Evolutionary conservation across 441 rosid genomes (phyloP), one percentile per base, ranked within the genome.

Genomic region (Mallotus repandus): DNA sequence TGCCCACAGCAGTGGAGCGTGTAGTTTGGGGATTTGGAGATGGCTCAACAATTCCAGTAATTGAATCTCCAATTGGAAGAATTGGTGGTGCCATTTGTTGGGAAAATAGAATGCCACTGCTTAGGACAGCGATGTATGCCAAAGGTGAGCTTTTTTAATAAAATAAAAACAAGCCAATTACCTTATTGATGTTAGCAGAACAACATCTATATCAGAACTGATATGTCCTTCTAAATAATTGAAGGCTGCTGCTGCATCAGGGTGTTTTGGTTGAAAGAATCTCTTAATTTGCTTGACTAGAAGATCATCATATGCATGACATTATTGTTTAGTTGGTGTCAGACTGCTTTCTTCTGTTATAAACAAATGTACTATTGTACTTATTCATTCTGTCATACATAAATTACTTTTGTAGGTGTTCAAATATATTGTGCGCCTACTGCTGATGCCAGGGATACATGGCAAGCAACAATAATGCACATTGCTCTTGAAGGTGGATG

Each of bases 401-500:
- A 4, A 45, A 0, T 15, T 1, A 8, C 3, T 16, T 13, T 73
- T 76, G 60, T 73, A 90, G 97, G 98, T 56, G 72, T 92, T 70
- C 94, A 92, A 78, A 89, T 94, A 74, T 94, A 92, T 75, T 92
- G 98, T 81, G 96, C 97, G 16, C 98, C 98, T 0, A 92, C 98
- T 11, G 98, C 98, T 78, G 98, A 94, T 82, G 57, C 92, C 41
- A 83, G 96, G 82, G 86, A 83, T 1, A 79, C 83, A 69, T 94
- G 98, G 98, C 91, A 81, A 81, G 88, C 98, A 41, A 86, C 97
- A 6, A 84, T 94, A 90, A 94, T 87, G 61, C 97, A 92, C 71
- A 89, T 94, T 14, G 97, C 97, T 80, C 89, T 90, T 57, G 98
- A 94, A 69, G 98, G 98, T 49, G 97, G 97, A 78, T 94, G 98